phyloP scores from a whole-genome alignment of 805 yeast genomes.

The Nakazawaea wyomingensis region DNA sequence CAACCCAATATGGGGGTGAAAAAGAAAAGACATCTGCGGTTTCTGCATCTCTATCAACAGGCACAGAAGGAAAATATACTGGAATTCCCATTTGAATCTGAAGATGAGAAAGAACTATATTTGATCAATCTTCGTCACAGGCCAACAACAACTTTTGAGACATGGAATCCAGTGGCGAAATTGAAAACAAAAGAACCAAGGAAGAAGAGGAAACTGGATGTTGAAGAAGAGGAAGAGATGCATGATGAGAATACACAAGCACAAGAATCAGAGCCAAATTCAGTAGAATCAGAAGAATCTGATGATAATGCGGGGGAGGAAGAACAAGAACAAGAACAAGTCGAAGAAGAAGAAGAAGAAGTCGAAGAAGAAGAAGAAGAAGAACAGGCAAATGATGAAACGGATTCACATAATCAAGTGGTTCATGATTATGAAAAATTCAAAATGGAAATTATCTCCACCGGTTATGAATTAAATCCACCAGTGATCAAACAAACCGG shows the following conservation, averaged over 20 bases:
- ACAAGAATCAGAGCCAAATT: not conserved
- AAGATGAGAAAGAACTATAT: not conserved
- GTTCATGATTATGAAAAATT: not conserved
- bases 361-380: not conserved
- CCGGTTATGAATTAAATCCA: slow-evolving; percentile 2
- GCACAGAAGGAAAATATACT: not conserved
- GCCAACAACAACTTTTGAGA: slow-evolving; percentile 5
- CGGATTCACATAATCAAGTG: no score
- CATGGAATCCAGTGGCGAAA: slow-evolving; percentile 3
- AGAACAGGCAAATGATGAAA: no score
- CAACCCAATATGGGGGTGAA: not conserved
- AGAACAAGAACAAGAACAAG: not conserved
- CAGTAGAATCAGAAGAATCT: not conserved
- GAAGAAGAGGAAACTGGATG: slow-evolving; percentile 4
- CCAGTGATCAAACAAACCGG: not conserved
- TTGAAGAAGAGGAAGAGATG: slow-evolving; percentile 3
- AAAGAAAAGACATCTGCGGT: not conserved
- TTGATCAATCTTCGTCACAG: not conserved
- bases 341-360: not conserved
- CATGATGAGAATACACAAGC: not conserved
- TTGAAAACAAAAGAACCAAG: not conserved
- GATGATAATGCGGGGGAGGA: not conserved
- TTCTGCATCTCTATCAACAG: not conserved
- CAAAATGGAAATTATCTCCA: not conserved
- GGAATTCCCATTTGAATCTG: not conserved